Evolutionary conservation across 176 grass and related monocot species (phyloP), one percentile per base, ranked within the genome.

Genomic region (Areca catechu): DNA sequence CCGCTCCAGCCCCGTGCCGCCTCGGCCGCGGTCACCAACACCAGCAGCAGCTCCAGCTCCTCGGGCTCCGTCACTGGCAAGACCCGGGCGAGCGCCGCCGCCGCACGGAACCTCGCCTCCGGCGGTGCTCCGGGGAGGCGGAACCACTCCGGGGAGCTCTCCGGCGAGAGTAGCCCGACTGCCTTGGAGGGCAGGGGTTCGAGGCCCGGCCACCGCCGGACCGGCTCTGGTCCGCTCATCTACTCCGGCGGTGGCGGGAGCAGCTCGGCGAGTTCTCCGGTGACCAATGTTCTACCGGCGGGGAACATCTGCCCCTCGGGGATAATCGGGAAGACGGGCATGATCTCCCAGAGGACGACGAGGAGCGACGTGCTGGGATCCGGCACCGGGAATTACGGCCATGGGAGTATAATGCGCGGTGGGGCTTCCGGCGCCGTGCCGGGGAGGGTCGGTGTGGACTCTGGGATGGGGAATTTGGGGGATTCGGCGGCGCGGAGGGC

Each of bases 331-430:
- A 70, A 25, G 20, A 69, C 53, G 16, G 48, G 69, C n/a, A 61
- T 63, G 3, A 74, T 74, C 58, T 60, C 50, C 16, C 56, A 54
- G 56, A 22, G 24, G 61, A 5, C 66, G 69, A 47, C 28, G 71
- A 12, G 83, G 77, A 49, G 60, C 73, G 76, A 71, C 59, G 82
- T 89, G 29, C 72, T 89, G 5, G 71, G 85, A 76, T 86, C 79
- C 12, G 85, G 82, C 17, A 75, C 60, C 4, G 79, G 75, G 1
- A 28, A 86, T 72, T 89, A 95, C 22, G 90, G 90, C 54, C 80
- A 95, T 22, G 90, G 90, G 4, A 86, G 79, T 54, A 70, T 95
- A 65, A 78, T 95, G 77, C 63, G 76, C 0, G 75, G 80, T 24
- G 63, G 56, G 23, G 47, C 65, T 0, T 55, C 53, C 50, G 24